These are phyloP conservation scores for Bocquillonia castaneifolia DNA, from an alignment of 441 rosid genomes.

Conservation along the genomic window DNA sequence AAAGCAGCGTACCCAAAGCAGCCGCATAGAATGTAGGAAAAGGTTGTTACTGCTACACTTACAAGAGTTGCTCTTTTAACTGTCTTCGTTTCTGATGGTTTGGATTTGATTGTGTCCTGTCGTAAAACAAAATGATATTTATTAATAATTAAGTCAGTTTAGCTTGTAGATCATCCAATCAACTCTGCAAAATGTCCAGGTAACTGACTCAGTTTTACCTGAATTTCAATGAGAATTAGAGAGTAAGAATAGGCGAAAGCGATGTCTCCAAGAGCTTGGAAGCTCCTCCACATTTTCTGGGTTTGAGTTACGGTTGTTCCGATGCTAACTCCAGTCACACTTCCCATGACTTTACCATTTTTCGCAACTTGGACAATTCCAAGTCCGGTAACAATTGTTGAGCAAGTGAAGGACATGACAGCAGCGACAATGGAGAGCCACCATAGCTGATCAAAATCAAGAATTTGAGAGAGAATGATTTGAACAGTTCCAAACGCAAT, in stretches of 20 bases:
- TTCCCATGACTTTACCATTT: constrained; percentile 53
- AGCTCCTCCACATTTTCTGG: constrained; percentile 75
- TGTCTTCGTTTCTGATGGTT: constrained; percentile 68
- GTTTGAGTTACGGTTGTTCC: constrained; percentile 51
- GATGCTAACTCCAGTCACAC: constrained; percentile 62
- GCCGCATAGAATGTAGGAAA: constrained; percentile 83
- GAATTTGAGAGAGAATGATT: constrained; percentile 73
- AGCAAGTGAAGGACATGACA: constrained; percentile 84
- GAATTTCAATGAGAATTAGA: constrained; percentile 73
- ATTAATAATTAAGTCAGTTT: constrained; percentile 8
- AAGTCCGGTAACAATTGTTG: constrained; percentile 71
- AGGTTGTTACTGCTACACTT: constrained; percentile 56
- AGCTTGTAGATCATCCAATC: neutral
- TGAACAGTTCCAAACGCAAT: constrained; percentile 65
- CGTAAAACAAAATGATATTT: neutral
- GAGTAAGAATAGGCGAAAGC: constrained; percentile 89
- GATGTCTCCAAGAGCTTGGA: constrained; percentile 75
- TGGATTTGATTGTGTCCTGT: constrained; percentile 71
- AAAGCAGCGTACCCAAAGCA: constrained; percentile 86
- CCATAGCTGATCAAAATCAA: constrained; percentile 78
- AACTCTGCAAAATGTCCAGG: neutral
- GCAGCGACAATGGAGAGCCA: constrained; percentile 88
- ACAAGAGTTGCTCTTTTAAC: constrained; percentile 66
- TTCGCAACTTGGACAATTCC: constrained; percentile 65
- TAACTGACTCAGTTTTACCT: too few relatives aligned